Evolutionary conservation across 352 stramenopile genomes (phyloP).

Genomic region (Phytopythium kandeliae): DNA sequence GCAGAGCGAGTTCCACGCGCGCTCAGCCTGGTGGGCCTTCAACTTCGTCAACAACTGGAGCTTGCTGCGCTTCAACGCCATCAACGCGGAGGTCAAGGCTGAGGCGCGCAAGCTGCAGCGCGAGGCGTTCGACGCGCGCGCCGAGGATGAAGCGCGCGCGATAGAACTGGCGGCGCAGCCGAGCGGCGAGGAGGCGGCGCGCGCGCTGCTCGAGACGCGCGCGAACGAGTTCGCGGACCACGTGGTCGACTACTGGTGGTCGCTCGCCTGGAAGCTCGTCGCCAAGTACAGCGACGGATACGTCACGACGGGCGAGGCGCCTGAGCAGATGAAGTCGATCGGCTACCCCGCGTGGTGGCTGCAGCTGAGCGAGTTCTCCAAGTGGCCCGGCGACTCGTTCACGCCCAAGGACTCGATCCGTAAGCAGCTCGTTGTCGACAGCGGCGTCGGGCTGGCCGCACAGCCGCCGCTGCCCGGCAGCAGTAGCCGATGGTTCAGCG

Average conservation of each 20-base stretch:
- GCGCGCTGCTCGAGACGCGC: slow-evolving; percentile 20
- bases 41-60: slow-evolving; percentile 88
- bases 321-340: slow-evolving; percentile 31
- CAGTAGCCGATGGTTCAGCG: not conserved
- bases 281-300: slow-evolving; percentile 74
- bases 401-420: slow-evolving; percentile 37
- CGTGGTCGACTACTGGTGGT: slow-evolving; percentile 58
- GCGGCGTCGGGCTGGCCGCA: not conserved
- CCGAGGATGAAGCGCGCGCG: not conserved
- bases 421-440: slow-evolving; percentile 34
- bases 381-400: slow-evolving; percentile 66
- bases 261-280: slow-evolving; percentile 54
- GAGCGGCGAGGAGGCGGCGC: not conserved
- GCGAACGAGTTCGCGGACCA: slow-evolving; percentile 51
- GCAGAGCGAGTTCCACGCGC: slow-evolving; percentile 57
- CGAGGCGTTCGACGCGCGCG: slow-evolving; percentile 23
- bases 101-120: slow-evolving; percentile 35
- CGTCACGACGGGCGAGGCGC: slow-evolving; percentile 56
- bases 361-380: slow-evolving; percentile 43
- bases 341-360: slow-evolving; percentile 69
- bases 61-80: slow-evolving; percentile 63
- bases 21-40: slow-evolving; percentile 82
- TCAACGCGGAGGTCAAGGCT: slow-evolving; percentile 45
- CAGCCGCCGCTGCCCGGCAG: not conserved
- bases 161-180: slow-evolving; percentile 12